Base-by-base conservation (phyloP, 257 asterid species). In the Mitragyna speciosa region DNA sequence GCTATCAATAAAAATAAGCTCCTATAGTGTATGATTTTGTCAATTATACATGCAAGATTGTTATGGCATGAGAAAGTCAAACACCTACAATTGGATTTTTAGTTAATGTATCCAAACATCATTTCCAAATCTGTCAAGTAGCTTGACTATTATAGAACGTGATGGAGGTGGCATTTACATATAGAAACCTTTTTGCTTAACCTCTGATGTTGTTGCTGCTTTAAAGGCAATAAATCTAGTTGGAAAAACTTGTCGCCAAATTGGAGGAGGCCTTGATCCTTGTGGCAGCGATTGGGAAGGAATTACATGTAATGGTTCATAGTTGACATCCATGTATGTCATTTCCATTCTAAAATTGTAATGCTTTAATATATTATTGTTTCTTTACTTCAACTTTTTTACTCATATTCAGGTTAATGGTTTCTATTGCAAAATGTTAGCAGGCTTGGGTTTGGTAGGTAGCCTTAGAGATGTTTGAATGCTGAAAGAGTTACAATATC, bases 231-330 rank as follows among this genome's bases (percentile, higher is more conserved):
- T 47, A 86, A 86, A 79, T 76, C 92, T 47, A 89, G 88, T 87
- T 92, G 97, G 98, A 84, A 85, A 52, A 92, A 89, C 88, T 87
- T 88, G 76, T 97, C 97, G 9, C 96, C 94, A 20, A 90, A 87
- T 82, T 93, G 98, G 98, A 78, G 26, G n/a, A 95, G 94, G 19
- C 51, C 82, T n/a, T 2, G 98, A 94, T 90, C 96, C 98, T 76
- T 94, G 98, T 80, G 92, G 89, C 68, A 79, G 83, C 76, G 68
- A 72, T 3, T 94, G 98, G 98, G 95, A 89, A 47, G 98, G 98
- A 58, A 75, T 92, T 78, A 67, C 48, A 72, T 92, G 98, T 86
- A 86, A 84, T 9, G 77, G 71, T 71, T 83, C 91, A 49, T 93
- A 90, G 1, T 89, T 94, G 39, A 90, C 86, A 65, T 86, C 95